A percentile compares a stretch with the other conserved stretches of the same genome.
phyloP scores from a whole-genome alignment of 2,329 filamentous ascomycete species.

The Aureobasidium mangrovei region DNA sequence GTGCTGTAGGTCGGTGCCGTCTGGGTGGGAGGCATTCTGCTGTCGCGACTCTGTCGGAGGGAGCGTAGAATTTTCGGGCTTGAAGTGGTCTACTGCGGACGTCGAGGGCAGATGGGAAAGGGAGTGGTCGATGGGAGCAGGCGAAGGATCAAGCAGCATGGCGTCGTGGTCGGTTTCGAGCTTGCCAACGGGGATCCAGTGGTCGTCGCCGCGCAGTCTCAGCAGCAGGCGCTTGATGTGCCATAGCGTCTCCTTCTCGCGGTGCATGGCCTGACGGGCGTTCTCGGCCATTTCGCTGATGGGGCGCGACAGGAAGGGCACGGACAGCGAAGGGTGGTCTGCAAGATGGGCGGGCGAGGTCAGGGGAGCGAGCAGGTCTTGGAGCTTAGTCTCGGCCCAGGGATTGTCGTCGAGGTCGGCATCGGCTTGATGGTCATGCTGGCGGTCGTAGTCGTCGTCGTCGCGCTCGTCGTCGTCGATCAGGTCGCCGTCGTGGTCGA shows the following conservation, averaged over 20 bases:
- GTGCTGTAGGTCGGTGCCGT: neutral
- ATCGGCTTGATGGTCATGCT: conserved; percentile 59
- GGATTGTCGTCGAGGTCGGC: conserved; percentile 59
- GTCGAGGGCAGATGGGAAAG: neutral
- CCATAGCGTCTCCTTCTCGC: conserved; percentile 65
- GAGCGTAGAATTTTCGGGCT: conserved; percentile 3
- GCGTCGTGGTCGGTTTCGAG: conserved; percentile 45
- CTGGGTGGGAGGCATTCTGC: conserved; percentile 10
- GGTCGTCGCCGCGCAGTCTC: conserved; percentile 64
- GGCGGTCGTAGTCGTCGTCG: conserved; percentile 47
- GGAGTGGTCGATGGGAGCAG: neutral
- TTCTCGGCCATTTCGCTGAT: conserved; percentile 63
- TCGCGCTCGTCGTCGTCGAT: conserved; percentile 18
- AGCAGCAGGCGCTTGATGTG: conserved; percentile 66
- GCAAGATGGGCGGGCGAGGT: conserved; percentile 67
- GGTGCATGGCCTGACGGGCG: conserved; percentile 61
- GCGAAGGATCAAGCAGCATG: conserved; percentile 23
- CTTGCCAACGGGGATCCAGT: conserved; percentile 49
- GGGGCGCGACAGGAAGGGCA: conserved; percentile 65
- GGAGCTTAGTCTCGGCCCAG: conserved; percentile 61
- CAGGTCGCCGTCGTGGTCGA: conserved; percentile 64
- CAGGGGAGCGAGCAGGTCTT: conserved; percentile 67
- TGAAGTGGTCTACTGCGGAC: conserved; percentile 2
- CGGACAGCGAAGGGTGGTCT: conserved; percentile 63
- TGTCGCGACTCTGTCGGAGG: neutral